Conservation (phyloP, 345 rosid species). For the Diplotaxis tenuifolia region DNA sequence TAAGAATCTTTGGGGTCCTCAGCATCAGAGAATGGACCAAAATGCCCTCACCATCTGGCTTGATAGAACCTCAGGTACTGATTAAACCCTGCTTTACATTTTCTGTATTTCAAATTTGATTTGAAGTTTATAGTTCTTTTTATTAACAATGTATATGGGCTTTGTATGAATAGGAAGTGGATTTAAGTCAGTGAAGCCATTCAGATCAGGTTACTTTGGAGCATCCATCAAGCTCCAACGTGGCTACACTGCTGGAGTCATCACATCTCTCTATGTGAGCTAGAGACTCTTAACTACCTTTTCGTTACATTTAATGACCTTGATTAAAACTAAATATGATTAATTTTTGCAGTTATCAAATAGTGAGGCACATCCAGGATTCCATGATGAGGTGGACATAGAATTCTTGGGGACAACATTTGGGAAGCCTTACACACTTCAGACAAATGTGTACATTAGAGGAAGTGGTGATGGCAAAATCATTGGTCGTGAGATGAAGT, state of each 20-base stretch:
- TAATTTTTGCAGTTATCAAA: constrained; percentile 66
- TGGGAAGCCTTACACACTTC: constrained; percentile 90
- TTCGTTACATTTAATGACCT: neutral
- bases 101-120: constrained; percentile 16
- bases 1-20: constrained; percentile 91
- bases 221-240: constrained; percentile 83
- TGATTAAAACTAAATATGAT: neutral
- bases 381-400: constrained; percentile 93
- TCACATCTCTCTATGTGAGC: constrained; percentile 79
- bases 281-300: neutral
- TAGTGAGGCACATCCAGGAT: constrained; percentile 81
- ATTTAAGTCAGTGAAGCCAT: constrained; percentile 81
- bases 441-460: constrained; percentile 89
- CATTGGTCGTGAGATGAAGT: constrained; percentile 93
- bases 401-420: constrained; percentile 93
- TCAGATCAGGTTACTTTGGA: constrained; percentile 90
- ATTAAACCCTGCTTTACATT: neutral
- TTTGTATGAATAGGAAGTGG: constrained; percentile 66
- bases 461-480: constrained; percentile 94
- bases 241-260: constrained; percentile 96
- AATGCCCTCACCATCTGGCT: constrained; percentile 84
- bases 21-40: constrained; percentile 67
- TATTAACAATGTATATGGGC: constrained; percentile 4
- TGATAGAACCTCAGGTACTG: constrained; percentile 70
- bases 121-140: neutral